A percentile compares a stretch with the other conserved stretches of the same genome.
Evolutionary conservation across 441 rosid species (phyloP).

Genomic region (Daphne laureola): DNA sequence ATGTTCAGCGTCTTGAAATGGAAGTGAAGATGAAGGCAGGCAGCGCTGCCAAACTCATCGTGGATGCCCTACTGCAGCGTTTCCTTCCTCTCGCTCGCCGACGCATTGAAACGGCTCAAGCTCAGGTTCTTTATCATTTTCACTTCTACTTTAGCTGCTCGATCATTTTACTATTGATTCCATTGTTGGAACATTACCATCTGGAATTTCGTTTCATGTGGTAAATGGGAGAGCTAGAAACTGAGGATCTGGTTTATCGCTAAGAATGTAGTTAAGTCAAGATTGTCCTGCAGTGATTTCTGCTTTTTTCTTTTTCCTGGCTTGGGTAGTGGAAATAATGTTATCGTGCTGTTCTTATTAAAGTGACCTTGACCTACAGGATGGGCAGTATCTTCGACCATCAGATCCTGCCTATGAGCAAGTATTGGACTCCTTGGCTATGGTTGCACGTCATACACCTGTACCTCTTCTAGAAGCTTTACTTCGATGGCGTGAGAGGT

Average conservation of each 20-base stretch:
- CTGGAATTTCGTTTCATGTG: too few species aligned
- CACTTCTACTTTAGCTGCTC: slow-evolving; percentile 6
- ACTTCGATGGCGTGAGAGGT: slow-evolving; percentile 95
- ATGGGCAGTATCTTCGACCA: slow-evolving; percentile 97
- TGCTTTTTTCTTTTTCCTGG: too few species aligned
- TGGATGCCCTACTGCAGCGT: slow-evolving; percentile 93
- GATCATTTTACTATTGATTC: not conserved
- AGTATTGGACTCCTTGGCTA: slow-evolving; percentile 94
- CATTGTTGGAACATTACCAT: not conserved
- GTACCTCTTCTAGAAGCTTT: slow-evolving; percentile 97
- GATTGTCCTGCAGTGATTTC: too few species aligned
- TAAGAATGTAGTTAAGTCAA: too few species aligned
- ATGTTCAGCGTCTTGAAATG: not conserved
- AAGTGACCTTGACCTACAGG: slow-evolving; percentile 33
- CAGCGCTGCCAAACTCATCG: slow-evolving; percentile 91
- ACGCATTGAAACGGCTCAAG: slow-evolving; percentile 98
- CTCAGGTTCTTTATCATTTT: slow-evolving; percentile 52
- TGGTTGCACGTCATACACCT: slow-evolving; percentile 98
- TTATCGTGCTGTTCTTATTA: too few species aligned
- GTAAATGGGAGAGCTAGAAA: too few species aligned
- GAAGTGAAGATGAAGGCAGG: slow-evolving; percentile 64
- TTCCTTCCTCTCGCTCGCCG: slow-evolving; percentile 98
- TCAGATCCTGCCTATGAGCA: slow-evolving; percentile 98
- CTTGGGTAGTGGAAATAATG: too few species aligned
- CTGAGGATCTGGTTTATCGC: too few species aligned